phyloP scores from a whole-genome alignment of 495 filamentous ascomycete species.

The Penicillium coffeae region DNA sequence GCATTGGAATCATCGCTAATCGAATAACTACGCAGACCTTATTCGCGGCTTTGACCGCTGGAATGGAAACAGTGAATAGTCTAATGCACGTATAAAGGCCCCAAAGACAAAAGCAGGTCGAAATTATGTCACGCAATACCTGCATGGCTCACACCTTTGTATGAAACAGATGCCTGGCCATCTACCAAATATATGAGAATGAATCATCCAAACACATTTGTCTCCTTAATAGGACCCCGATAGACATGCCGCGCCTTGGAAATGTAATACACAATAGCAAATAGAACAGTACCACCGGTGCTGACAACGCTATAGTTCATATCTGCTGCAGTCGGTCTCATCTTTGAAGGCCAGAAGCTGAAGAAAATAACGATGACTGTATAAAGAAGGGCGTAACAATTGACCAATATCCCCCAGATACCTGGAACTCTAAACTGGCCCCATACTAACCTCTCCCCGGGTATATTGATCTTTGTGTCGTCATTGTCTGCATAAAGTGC shows the following conservation, averaged over 20 bases:
- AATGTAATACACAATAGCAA: constrained; percentile 33
- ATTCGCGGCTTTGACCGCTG: constrained; percentile 38
- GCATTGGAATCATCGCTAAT: too few species aligned
- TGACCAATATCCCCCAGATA: constrained; percentile 40
- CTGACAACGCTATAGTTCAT: constrained; percentile 49
- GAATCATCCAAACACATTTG: not conserved
- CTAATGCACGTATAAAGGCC: too few species aligned
- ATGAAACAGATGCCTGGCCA: not conserved
- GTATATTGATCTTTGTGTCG: not conserved
- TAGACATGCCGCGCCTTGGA: constrained; percentile 22
- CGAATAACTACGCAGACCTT: constrained; percentile 21
- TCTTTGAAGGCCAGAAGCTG: constrained; percentile 41
- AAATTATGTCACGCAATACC: too few species aligned
- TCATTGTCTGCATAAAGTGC: not conserved
- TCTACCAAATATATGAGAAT: not conserved
- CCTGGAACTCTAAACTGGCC: constrained; percentile 47
- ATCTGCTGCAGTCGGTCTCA: constrained; percentile 27
- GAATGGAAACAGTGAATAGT: constrained; percentile 17
- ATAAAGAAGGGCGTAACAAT: constrained; percentile 34
- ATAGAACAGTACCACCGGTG: constrained; percentile 27
- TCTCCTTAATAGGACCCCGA: constrained; percentile 26
- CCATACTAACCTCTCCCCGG: constrained; percentile 29
- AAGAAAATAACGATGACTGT: constrained; percentile 38
- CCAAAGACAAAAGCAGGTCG: too few species aligned
- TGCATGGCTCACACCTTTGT: too few species aligned